Conservation (phyloP, 345 rosid species). For the Populus deltoides region DNA sequence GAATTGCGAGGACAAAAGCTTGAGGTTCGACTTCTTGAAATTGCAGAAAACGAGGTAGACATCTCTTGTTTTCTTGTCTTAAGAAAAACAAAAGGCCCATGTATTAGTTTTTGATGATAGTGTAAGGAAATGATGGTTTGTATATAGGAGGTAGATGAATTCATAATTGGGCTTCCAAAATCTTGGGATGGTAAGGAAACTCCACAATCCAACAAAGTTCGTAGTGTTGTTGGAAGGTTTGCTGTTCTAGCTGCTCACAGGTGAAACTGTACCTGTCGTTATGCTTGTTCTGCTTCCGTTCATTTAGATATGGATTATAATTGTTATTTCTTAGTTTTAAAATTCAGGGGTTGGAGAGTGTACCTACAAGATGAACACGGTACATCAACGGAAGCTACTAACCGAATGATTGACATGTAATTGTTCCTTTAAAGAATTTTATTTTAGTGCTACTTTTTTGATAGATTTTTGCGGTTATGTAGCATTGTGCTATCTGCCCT, state of each 20-base stretch:
- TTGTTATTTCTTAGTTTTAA: conserved; percentile 11
- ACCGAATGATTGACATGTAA: conserved; percentile 73
- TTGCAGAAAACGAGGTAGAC: conserved; percentile 66
- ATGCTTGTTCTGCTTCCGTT: not conserved
- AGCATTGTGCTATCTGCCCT: no score
- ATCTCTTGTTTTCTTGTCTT: not conserved
- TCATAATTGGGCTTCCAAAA: conserved; percentile 78
- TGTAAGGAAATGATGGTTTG: not conserved
- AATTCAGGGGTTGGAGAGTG: conserved; percentile 81
- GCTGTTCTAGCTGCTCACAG: conserved; percentile 74
- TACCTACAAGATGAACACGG: conserved; percentile 88
- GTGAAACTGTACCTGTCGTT: conserved; percentile 22
- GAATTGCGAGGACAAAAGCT: conserved; percentile 80
- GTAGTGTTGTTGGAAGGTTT: conserved; percentile 77
- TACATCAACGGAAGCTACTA: conserved; percentile 63
- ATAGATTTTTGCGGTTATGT: not conserved
- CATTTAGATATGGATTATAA: not conserved
- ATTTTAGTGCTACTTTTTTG: not conserved
- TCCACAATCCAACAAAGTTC: conserved; percentile 74
- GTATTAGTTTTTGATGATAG: no score
- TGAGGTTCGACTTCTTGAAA: conserved; percentile 56
- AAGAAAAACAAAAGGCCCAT: not conserved
- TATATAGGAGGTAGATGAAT: conserved; percentile 75
- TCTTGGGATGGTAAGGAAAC: conserved; percentile 81
- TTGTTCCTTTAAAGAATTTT: not conserved